Evolutionary conservation across 2,329 filamentous ascomycete species (phyloP).

Genomic region (Cladosporium sp.): DNA sequence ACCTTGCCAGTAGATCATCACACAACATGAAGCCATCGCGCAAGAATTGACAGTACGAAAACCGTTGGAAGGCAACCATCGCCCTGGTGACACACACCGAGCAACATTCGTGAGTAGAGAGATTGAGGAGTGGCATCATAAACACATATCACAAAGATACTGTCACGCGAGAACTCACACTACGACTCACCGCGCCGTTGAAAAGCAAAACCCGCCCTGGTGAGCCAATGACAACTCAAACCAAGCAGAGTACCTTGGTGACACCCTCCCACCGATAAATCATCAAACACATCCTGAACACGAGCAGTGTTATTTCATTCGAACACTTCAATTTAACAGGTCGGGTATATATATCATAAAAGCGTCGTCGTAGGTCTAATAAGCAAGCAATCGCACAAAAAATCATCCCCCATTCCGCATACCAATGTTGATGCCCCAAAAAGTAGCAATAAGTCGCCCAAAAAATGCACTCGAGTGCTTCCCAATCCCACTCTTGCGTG

Average conservation of each 20-base stretch:
- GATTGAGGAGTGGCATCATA: too few species aligned
- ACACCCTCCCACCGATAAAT: background rate
- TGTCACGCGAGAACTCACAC: background rate
- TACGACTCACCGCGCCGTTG: background rate
- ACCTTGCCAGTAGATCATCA: too few species aligned
- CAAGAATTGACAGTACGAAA: too few species aligned
- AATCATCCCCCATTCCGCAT: too few species aligned
- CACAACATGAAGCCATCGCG: too few species aligned
- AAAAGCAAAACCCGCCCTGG: background rate
- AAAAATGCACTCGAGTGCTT: constrained; percentile 6
- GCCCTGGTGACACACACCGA: too few species aligned
- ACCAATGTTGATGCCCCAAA: too few species aligned
- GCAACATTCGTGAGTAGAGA: too few species aligned
- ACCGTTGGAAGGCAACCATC: too few species aligned
- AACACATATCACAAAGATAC: background rate
- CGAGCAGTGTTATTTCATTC: background rate
- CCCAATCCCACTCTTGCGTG: background rate
- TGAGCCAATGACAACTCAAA: background rate
- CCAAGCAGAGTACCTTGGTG: background rate
- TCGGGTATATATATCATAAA: constrained; percentile 2
- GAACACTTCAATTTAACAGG: background rate
- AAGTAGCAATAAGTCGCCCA: too few species aligned
- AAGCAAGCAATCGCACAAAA: background rate
- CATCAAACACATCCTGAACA: background rate
- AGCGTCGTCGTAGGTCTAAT: background rate